These are phyloP conservation scores for Aspergillaceae sp. DNA, from an alignment of 2,329 filamentous ascomycete genomes.

Conservation along the genomic window DNA sequence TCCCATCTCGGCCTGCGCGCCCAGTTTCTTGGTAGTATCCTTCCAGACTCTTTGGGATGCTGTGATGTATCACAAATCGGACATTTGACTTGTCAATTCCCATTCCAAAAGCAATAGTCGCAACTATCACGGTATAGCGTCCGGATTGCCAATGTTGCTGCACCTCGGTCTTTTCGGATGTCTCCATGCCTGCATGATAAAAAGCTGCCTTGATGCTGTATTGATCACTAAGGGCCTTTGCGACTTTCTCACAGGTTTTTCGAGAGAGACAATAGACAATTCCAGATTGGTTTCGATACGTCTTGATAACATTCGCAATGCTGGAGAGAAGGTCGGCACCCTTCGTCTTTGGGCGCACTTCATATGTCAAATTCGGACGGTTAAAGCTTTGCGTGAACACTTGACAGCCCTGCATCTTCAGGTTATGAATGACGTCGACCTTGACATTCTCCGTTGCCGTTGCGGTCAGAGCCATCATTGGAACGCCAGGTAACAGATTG, in stretches of 20 bases:
- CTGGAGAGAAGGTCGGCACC: conserved; percentile 45
- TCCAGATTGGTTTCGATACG: conserved; percentile 65
- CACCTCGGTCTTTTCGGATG: conserved; percentile 58
- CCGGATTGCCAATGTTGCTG: conserved; percentile 80
- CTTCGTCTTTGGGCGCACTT: conserved; percentile 65
- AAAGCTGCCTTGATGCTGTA: conserved; percentile 65
- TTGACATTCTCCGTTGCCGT: conserved; percentile 93
- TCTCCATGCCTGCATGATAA: conserved; percentile 74
- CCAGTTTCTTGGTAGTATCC: conserved; percentile 98
- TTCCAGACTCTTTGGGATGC: conserved; percentile 87
- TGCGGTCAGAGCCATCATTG: conserved; percentile 89
- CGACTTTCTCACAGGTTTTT: conserved; percentile 72
- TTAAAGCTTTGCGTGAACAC: conserved; percentile 92
- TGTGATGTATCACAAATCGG: conserved; percentile 90
- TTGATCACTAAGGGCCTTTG: conserved; percentile 53
- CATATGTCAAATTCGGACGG: conserved; percentile 85
- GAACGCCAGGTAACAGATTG: conserved; percentile 63
- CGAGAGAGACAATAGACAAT: conserved; percentile 91
- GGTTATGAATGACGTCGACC: conserved; percentile 79
- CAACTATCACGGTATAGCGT: conserved; percentile 78
- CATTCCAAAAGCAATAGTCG: conserved; percentile 98
- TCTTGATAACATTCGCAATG: conserved; percentile 55
- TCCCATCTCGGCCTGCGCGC: conserved; percentile 83
- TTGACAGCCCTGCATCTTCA: conserved; percentile 71
- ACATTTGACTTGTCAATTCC: conserved; percentile 98